Evolutionary conservation across 2,329 filamentous ascomycete genomes (phyloP), one percentile per base, ranked within the genome.

Genomic region (Trichophaea hybrida): DNA sequence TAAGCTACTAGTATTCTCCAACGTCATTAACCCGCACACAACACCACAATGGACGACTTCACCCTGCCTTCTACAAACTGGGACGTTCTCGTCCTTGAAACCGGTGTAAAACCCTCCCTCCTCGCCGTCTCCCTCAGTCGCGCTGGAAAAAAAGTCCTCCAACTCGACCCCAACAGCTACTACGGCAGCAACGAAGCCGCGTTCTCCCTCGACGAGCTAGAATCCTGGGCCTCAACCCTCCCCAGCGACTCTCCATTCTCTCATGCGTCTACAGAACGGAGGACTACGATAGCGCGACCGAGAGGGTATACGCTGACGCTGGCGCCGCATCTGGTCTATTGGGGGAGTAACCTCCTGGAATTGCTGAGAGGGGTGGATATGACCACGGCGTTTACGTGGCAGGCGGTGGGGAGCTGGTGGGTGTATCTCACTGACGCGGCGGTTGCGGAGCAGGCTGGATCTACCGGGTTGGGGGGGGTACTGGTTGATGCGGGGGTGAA

Each of bases 31-130:
- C 24, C 48, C n/a, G 15, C 31, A 1, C 53, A 55, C 53, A 5
- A n/a, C 13, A 48, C 15, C 31, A 43, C 40, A 6, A 50, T 49
- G 40, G 55, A 57, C 43, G 40, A 57, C 24, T 50, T 35, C 44
- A 35, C 44, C 10, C 75, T 79, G 64, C 71, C 77, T 64, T 72
- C 73, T 53, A 74, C 75, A 48, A 68, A 72, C 56, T 79, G 76
- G 76, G 77, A 79, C 67, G 74, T 78, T 60, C 69, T 79, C 59
- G 77, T 79, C 59, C 70, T 74, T 46, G 77, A 77, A 65, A 79
- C 77, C 13, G 76, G 76, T 55, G 67, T 79, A 58, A 73, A 75
- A 64, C 75, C 78, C 68, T 78, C 76, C 62, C 71, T 79, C 38
- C 74, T 79, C 59, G 76, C 77, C 64, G 71, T 78, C 46, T 65